phyloP scores from a whole-genome alignment of 2,329 filamentous ascomycete genomes.

The Neophaeococcomyces mojaviensis region DNA sequence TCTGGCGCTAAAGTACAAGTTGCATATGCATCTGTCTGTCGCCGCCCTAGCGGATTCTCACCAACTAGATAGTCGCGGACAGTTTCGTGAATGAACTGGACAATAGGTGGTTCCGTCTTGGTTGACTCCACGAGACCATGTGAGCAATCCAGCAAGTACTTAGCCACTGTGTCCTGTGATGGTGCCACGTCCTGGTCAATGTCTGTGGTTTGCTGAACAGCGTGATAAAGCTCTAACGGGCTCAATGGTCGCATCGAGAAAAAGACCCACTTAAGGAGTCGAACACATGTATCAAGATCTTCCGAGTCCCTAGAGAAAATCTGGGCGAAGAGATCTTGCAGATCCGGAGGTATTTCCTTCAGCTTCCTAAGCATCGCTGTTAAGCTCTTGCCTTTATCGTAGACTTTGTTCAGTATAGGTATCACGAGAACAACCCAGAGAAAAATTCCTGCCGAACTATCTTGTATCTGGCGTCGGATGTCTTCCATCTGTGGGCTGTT shows the following conservation, averaged over 20 bases:
- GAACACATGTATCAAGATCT: slow-evolving; percentile 28
- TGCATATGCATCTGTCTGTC: too few relatives aligned
- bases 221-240: slow-evolving; percentile 41
- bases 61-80: slow-evolving; percentile 34
- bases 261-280: slow-evolving; percentile 42
- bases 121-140: slow-evolving; percentile 40
- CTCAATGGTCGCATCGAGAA: slow-evolving; percentile 40
- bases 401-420: slow-evolving; percentile 38
- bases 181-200: background rate
- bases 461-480: slow-evolving; percentile 23
- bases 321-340: slow-evolving; percentile 44
- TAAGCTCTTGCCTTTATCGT: slow-evolving; percentile 23
- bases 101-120: slow-evolving; percentile 22
- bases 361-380: slow-evolving; percentile 28
- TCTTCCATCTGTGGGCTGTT: too few relatives aligned
- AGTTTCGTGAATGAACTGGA: slow-evolving; percentile 42
- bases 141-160: slow-evolving; percentile 36
- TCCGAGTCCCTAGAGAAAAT: slow-evolving; percentile 43
- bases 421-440: slow-evolving; percentile 42
- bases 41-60: too few relatives aligned
- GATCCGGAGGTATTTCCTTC: slow-evolving; percentile 31
- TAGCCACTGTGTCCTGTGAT: slow-evolving; percentile 22
- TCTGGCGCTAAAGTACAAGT: too few relatives aligned
- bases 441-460: slow-evolving; percentile 37
- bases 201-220: slow-evolving; percentile 24